Evolutionary conservation across 169 alveolate genomes (phyloP), one percentile per base, ranked within the genome.

Genomic region (Plasmodium gaboni): DNA sequence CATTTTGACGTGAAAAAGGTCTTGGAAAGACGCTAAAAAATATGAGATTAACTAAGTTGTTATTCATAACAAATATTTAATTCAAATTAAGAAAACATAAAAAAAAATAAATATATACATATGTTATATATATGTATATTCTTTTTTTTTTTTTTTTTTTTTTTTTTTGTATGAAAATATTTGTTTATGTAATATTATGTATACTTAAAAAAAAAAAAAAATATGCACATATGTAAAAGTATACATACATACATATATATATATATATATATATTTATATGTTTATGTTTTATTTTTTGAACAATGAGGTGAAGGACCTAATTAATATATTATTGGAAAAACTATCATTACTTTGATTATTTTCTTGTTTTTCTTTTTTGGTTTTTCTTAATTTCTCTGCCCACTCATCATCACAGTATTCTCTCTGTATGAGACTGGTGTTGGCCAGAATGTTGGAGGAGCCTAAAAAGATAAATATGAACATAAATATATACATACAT

Each of bases 361-460:
- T 19, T 44, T 50, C 68, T 12, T 60, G 67, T 59, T 65, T 76
- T 42, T 51, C 89, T 32, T 63, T 76, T 57, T 76, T 76, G 53
- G 65, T 76, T 51, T 55, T 67, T 51, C 88, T 22, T 44, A 76
- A 69, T 5, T 69, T 64, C 28, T 76, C 74, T 3, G 88, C 88
- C 88, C 88, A 76, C 24, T 76, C 88, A 7, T 76, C 88, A 69
- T 76, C 88, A 1, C 88, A 22, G 15, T 76, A 76, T 22, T 76
- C 88, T 22, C 88, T 67, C 51, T 50, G 76, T 32, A 76, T 42
- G 15, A 76, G 46, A 22, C 74, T 76, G n/a, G 70, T 76, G 44
- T 76, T 76, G 7, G 74, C 65, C 32, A 76, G 51, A 64, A 76
- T 48, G 13, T 19, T 26, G 10, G 88, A 76, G 1, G 88, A 76